Percentiles rank a stretch among this genome's conserved stretches.
phyloP scores from a whole-genome alignment of 2,329 filamentous ascomycete genomes.

The Ceratocystis ficicola region DNA sequence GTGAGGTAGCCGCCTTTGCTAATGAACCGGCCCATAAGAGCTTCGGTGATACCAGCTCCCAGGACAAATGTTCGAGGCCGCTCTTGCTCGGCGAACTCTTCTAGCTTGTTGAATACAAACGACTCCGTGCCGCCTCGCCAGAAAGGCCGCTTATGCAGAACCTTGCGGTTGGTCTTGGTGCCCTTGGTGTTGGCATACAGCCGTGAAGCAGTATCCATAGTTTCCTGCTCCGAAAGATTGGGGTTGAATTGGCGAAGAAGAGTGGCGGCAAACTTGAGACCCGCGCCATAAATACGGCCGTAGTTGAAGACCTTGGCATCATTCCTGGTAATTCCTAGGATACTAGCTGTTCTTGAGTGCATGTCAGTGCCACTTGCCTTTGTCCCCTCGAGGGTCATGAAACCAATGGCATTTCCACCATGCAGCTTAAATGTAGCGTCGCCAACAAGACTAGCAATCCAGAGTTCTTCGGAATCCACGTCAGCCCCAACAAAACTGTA shows the following conservation, averaged over 20 bases:
- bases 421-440: slow-evolving; percentile 92
- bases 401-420: slow-evolving; percentile 91
- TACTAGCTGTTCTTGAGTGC: slow-evolving; percentile 83
- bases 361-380: slow-evolving; percentile 89
- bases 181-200: slow-evolving; percentile 88
- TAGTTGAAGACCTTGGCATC: slow-evolving; percentile 98
- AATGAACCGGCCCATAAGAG: slow-evolving; percentile 76
- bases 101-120: slow-evolving; percentile 95
- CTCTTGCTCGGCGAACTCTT: slow-evolving; percentile 95
- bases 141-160: slow-evolving; percentile 62
- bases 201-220: slow-evolving; percentile 59
- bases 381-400: slow-evolving; percentile 96
- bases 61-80: slow-evolving; percentile 80
- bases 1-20: slow-evolving; percentile 88
- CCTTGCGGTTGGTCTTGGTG: slow-evolving; percentile 63
- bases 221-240: slow-evolving; percentile 64
- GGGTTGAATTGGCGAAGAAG: slow-evolving; percentile 91
- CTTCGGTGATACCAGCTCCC: slow-evolving; percentile 91
- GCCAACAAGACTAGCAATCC: slow-evolving; percentile 92
- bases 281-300: slow-evolving; percentile 95
- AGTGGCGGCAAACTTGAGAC: slow-evolving; percentile 81
- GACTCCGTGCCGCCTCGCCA: slow-evolving; percentile 96
- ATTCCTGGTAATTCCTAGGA: slow-evolving; percentile 86
- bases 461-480: slow-evolving; percentile 92
- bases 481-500: slow-evolving; percentile 94